Evolutionary conservation across 1,284 basidiomycete species (phyloP).

Genomic region (Fomitiporia mediterranea): DNA sequence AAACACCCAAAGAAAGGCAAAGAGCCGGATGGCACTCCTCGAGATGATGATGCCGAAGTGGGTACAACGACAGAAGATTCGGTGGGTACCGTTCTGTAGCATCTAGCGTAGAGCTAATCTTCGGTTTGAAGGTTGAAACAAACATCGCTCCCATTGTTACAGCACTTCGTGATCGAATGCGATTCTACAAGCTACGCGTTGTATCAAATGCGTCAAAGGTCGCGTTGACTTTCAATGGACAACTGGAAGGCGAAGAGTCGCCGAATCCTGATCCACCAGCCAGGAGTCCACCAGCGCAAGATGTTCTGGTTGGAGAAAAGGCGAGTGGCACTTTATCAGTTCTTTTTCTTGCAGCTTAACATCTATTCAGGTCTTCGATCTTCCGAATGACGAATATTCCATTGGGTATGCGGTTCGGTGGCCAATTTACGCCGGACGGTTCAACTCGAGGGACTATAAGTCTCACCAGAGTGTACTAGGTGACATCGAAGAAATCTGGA

Average conservation of each 20-base stretch:
- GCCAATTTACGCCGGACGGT: conserved; percentile 72
- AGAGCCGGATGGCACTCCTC: conserved; percentile 21
- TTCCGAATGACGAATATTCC: conserved; percentile 62
- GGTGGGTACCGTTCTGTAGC: conserved; percentile 36
- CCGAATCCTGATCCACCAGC: conserved; percentile 80
- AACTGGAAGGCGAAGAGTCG: conserved; percentile 76
- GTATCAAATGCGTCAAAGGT: conserved; percentile 71
- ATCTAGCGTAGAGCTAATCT: background rate
- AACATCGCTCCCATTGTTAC: conserved; percentile 69
- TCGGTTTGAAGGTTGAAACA: conserved; percentile 51
- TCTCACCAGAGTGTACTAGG: conserved; percentile 66
- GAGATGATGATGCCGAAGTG: conserved; percentile 42
- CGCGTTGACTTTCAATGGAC: conserved; percentile 70
- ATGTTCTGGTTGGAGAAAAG: conserved; percentile 64
- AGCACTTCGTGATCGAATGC: conserved; percentile 79
- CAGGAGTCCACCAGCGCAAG: conserved; percentile 41
- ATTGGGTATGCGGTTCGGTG: conserved; percentile 65
- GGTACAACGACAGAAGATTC: conserved; percentile 49
- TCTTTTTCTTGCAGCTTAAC: conserved; percentile 13
- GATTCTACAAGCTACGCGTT: conserved; percentile 82
- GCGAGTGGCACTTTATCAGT: conserved; percentile 34
- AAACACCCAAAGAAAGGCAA: conserved; percentile 44
- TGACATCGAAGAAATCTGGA: conserved; percentile 74
- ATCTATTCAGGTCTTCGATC: conserved; percentile 55
- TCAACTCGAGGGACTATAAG: conserved; percentile 77